Conservation (phyloP, 768 basidiomycete species). For the Leccinum subgranulosum region DNA sequence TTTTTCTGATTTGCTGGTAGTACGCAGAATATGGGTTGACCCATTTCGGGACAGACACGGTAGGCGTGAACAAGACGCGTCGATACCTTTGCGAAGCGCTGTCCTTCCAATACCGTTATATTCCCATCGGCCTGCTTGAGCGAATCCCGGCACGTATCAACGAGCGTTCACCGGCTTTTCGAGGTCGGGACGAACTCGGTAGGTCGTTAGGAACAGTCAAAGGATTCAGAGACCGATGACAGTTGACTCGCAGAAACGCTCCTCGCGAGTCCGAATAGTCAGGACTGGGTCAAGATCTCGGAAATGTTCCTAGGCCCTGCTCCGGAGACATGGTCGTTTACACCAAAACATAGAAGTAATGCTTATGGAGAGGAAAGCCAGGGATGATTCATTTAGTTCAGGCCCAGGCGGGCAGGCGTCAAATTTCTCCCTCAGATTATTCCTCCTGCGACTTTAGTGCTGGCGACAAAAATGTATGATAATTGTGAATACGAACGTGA, state of each 20-base stretch:
- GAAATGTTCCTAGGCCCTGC: conserved; percentile 93
- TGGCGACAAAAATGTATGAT: neutral
- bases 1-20: conserved; percentile 36
- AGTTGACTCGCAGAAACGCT: conserved; percentile 64
- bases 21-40: conserved; percentile 85
- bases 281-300: conserved; percentile 90
- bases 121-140: conserved; percentile 92
- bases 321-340: conserved; percentile 81
- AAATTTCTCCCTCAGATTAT: neutral
- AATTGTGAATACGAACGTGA: neutral
- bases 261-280: conserved; percentile 71
- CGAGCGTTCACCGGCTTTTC: conserved; percentile 85
- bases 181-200: conserved; percentile 88
- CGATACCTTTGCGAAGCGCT: conserved; percentile 94
- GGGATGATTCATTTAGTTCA: conserved; percentile 39
- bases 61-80: conserved; percentile 87
- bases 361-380: conserved; percentile 63
- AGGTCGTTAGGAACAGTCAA: conserved; percentile 25
- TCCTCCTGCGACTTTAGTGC: neutral
- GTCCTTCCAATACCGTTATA: conserved; percentile 94
- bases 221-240: neutral
- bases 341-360: conserved; percentile 95
- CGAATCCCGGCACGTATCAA: conserved; percentile 77
- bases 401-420: too few relatives aligned
- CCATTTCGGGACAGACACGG: conserved; percentile 84